Evolutionary conservation across 805 yeast genomes (phyloP), one percentile per base, ranked within the genome.

Genomic region (Ogataea methylovora): DNA sequence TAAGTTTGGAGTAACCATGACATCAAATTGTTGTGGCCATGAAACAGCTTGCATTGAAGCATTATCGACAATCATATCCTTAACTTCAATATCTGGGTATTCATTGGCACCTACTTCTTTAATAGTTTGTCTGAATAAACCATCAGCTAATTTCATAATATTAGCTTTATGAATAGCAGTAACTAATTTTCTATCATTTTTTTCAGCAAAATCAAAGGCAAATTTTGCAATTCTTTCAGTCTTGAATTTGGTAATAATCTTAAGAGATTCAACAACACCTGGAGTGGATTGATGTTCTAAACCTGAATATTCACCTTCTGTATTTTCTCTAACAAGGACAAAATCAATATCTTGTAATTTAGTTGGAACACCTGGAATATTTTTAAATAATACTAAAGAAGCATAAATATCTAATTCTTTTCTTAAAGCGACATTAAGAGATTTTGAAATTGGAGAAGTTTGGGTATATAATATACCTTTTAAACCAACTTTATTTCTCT

Each of bases 11-110:
- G 97, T 86, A 45, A 92, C 97, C 67, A 90, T 74, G 38, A 92
- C 97, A 61, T 92, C 97, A 56, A 90, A 90, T 71, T 90, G 97
- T 66, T 90, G 95, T 50, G 97, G 97, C 66, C 82, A 75, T 39
- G 97, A 88, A 44, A 90, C 98, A 40, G 97, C 96, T 72, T 90
- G 97, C 98, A 90, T 92, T 42, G 97, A 86, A 42, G 97, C 97
- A 61, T 90, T 90, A 68, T 90, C 98, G 51, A 90, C 97, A 67
- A 90, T 92, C 77, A 92, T 84, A 65, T 88, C 95, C 63, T 79
- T 80, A 50, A 80, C 85, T 42, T 71, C 73, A 46, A 90, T 75
- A 40, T 79, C 81, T 46, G 94, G 94, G 67, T 84, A 84, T 64
- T 83, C 90, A 52, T 76, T 79, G 45, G 76, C 82, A 56, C 86